Evolutionary conservation across 2,329 filamentous ascomycete species (phyloP), one percentile per base, ranked within the genome.

Genomic region (Ophiostoma himal-ulmi): DNA sequence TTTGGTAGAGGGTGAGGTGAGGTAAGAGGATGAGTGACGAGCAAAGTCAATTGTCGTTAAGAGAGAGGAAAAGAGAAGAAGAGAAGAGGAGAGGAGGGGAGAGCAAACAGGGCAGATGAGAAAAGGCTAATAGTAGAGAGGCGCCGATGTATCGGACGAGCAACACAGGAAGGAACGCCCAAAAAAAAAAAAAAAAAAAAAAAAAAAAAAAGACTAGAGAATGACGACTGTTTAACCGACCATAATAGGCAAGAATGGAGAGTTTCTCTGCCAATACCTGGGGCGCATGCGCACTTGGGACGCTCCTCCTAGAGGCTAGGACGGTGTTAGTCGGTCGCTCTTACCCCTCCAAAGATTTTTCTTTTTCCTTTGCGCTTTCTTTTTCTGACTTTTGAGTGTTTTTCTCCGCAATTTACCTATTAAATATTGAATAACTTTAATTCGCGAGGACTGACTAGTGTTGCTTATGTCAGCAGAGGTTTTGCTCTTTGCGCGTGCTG

Each of bases 141-240:
- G 36, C 37, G 36, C 65, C 36, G 64, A 36, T 36, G 34, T 37
- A 65, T 39, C 34, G 36, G 26, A 22, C 20, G 34, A 65, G 34
- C 34, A 22, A 39, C 62, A 36, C 62, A 36, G 62, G 34, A 39
- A 65, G 10, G 14, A 39, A 37, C 26, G 52, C 52, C 1, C 11
- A 20, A 64, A 64, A 36, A 34, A 26, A 62, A 37, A 39, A 26
- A 3, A 41, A 68, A 64, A 70, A 26, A 36, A n/a, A 37, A 36
- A 34, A 36, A 64, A 36, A 34, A 26, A 67, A 54, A 70, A 36
- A 57, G 67, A 34, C 41, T 36, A 26, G 3, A 44, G 60, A 64
- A 70, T 70, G 69, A 70, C 69, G 69, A 70, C 65, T 62, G 52
- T 44, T 39, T 68, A 62, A 66, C 62, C 48, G 62, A 66, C 69